Conservation (phyloP, 2,329 filamentous ascomycete genomes). For the Pseudogymnoascus sp. region DNA sequence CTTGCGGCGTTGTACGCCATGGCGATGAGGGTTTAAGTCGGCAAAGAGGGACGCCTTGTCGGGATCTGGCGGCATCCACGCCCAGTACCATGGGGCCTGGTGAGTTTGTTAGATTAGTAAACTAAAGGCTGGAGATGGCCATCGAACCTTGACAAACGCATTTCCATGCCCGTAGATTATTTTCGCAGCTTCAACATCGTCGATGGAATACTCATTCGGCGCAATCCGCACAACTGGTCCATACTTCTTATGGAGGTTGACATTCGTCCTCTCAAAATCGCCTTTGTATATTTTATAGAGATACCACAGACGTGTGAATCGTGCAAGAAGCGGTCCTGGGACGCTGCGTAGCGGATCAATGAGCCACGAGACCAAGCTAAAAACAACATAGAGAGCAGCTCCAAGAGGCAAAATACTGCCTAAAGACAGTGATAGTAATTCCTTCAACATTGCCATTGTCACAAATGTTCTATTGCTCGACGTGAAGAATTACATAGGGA, state of each 20-base stretch:
- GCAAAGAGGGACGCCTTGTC: slow-evolving; percentile 26
- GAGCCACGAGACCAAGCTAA: not conserved
- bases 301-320: slow-evolving; percentile 41
- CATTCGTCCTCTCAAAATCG: slow-evolving; percentile 35
- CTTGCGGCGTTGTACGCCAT: slow-evolving; percentile 33
- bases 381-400: not conserved
- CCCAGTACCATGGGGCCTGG: slow-evolving; percentile 26
- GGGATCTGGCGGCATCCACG: slow-evolving; percentile 21
- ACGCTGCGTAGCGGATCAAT: slow-evolving; percentile 32
- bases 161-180: slow-evolving; percentile 36
- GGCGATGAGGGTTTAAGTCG: slow-evolving; percentile 31
- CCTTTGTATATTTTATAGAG: slow-evolving; percentile 32
- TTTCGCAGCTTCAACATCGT: slow-evolving; percentile 34
- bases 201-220: slow-evolving; percentile 39
- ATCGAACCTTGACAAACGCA: slow-evolving; percentile 28
- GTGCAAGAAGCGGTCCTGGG: slow-evolving; percentile 39
- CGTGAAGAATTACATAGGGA: not conserved
- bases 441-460: not conserved
- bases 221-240: slow-evolving; percentile 32
- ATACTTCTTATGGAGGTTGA: slow-evolving; percentile 36
- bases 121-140: not conserved
- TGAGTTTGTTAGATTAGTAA: slow-evolving; percentile 16
- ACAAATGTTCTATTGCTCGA: not conserved
- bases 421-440: not conserved
- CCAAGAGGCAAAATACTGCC: not conserved